Evolutionary conservation across 2,329 filamentous ascomycete species (phyloP).

Genomic region (Chaetothyriales sp.): DNA sequence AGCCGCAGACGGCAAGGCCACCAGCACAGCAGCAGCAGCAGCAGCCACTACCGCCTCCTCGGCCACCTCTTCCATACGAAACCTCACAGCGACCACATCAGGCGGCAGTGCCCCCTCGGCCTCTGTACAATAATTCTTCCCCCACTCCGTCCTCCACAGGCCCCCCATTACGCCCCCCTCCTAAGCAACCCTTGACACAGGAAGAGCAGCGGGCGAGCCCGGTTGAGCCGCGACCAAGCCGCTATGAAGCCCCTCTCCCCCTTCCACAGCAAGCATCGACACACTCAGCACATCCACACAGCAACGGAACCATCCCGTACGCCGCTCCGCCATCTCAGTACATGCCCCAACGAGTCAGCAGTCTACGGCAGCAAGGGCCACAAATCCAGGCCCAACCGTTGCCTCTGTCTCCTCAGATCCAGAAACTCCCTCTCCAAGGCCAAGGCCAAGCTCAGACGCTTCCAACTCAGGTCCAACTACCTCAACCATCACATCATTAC

Average conservation of each 20-base stretch:
- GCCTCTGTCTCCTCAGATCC: conserved; percentile 4
- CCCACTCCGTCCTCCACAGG: not conserved
- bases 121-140: too few species aligned
- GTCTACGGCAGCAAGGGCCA: conserved; percentile 12
- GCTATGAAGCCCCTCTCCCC: conserved; percentile 18
- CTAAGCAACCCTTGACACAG: not conserved
- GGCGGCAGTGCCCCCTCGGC: conserved; percentile 6
- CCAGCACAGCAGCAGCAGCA: conserved; percentile 30
- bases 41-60: conserved; percentile 43
- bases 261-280: conserved; percentile 9
- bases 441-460: conserved; percentile 2
- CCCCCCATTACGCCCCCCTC: too few species aligned
- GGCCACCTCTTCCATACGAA: conserved; percentile 46
- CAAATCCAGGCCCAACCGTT: conserved; percentile 14
- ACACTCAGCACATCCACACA: not conserved
- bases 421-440: conserved; percentile 11
- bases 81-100: conserved; percentile 5
- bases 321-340: conserved; percentile 16
- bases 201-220: conserved; percentile 2
- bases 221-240: conserved; percentile 3
- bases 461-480: conserved; percentile 6
- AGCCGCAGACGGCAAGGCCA: conserved; percentile 26
- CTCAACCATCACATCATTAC: conserved; percentile 11
- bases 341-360: conserved; percentile 19
- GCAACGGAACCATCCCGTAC: not conserved